A percentile compares a stretch with the other conserved stretches of the same genome.
These are phyloP conservation scores for Pichia occidentalis DNA, from an alignment of 805 yeast genomes.

Conservation along the genomic window DNA sequence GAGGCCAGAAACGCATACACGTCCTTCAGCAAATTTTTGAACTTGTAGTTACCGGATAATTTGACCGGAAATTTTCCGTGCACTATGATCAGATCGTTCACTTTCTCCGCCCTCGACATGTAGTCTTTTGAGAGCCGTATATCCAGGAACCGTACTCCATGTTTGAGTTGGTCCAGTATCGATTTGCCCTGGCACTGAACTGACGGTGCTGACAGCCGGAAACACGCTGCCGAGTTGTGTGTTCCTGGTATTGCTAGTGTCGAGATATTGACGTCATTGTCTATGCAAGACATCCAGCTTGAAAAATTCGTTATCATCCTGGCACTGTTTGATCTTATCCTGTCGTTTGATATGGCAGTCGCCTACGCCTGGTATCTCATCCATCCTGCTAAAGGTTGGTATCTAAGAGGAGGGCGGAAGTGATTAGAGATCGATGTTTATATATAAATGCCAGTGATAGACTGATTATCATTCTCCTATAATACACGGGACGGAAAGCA, in stretches of 20 bases:
- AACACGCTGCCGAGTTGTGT: conserved; percentile 74
- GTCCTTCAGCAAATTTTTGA: conserved; percentile 47
- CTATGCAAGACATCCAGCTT: conserved; percentile 48
- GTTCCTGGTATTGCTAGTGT: conserved; percentile 72
- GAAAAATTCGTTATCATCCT: conserved; percentile 12
- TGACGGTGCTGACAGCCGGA: conserved; percentile 57
- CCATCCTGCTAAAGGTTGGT: no score
- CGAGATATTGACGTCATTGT: conserved; percentile 45
- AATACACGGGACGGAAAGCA: no score
- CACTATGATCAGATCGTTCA: conserved; percentile 53
- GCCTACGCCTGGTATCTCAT: not conserved
- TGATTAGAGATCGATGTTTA: no score
- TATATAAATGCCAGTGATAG: no score
- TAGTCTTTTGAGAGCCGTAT: conserved; percentile 56
- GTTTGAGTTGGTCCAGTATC: conserved; percentile 52
- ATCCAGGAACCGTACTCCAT: conserved; percentile 75
- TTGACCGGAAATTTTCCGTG: conserved; percentile 75
- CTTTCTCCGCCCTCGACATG: conserved; percentile 33
- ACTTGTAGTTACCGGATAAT: conserved; percentile 48
- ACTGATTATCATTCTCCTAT: no score
- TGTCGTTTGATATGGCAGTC: not conserved
- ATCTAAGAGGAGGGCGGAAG: no score
- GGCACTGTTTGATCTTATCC: no score
- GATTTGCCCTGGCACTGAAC: conserved; percentile 69
- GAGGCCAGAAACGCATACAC: conserved; percentile 49